Conservation (phyloP, 2,329 filamentous ascomycete species). For the Exophiala aquamarina region DNA sequence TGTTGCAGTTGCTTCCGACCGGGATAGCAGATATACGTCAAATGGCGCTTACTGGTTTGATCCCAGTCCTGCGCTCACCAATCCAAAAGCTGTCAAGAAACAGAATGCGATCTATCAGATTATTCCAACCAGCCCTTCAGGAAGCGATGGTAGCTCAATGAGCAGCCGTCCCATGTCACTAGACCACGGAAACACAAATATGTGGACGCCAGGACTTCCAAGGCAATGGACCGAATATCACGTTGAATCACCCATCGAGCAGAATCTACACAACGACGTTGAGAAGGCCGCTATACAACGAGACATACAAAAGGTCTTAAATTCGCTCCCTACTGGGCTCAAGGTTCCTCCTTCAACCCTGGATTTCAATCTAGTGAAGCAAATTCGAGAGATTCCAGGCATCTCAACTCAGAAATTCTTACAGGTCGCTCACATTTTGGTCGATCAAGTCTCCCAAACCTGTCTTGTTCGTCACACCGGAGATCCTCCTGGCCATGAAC, state of each 20-base stretch:
- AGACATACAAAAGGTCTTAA: slow-evolving; percentile 15
- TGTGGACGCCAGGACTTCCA: background rate
- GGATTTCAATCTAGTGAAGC: slow-evolving; percentile 1
- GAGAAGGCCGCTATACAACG: slow-evolving; percentile 8
- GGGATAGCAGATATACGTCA: slow-evolving; percentile 55
- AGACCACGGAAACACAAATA: background rate
- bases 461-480: slow-evolving; percentile 31
- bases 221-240: slow-evolving; percentile 21
- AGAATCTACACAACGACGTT: slow-evolving; percentile 4
- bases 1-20: slow-evolving; percentile 5
- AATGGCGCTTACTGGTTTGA: slow-evolving; percentile 25
- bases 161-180: slow-evolving; percentile 3
- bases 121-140: slow-evolving; percentile 15
- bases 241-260: slow-evolving; percentile 4
- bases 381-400: background rate
- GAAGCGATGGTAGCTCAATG: slow-evolving; percentile 10
- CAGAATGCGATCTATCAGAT: slow-evolving; percentile 5
- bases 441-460: slow-evolving; percentile 40
- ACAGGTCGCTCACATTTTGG: slow-evolving; percentile 22
- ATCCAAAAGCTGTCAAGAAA: background rate
- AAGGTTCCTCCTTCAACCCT: slow-evolving; percentile 7
- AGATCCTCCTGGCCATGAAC: background rate
- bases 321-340: slow-evolving; percentile 8
- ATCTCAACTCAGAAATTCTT: slow-evolving; percentile 4
- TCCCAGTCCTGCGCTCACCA: slow-evolving; percentile 6